Evolutionary conservation across 768 basidiomycete genomes (phyloP).

Genomic region (Hypholoma sublateritium): DNA sequence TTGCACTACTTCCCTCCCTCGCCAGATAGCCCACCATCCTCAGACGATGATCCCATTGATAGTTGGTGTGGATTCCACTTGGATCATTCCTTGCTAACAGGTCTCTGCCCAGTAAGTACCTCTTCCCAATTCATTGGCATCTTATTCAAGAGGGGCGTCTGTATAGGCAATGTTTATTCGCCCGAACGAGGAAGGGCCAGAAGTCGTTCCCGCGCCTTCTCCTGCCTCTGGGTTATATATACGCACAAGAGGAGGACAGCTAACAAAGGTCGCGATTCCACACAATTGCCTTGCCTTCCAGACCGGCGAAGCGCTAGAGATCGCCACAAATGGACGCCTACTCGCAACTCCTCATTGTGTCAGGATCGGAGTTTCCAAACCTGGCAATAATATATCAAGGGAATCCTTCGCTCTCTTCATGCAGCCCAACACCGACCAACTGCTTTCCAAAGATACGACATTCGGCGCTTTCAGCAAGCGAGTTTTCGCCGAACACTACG

Average conservation of each 20-base stretch:
- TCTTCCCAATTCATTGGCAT: not conserved
- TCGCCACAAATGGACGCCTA: constrained; percentile 79
- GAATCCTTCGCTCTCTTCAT: constrained; percentile 91
- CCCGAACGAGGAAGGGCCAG: constrained; percentile 39
- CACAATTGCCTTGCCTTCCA: constrained; percentile 88
- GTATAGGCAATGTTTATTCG: constrained; percentile 83
- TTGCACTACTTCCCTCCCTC: constrained; percentile 93
- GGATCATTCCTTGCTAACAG: constrained; percentile 90
- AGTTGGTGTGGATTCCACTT: constrained; percentile 96
- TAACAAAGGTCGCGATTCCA: constrained; percentile 88
- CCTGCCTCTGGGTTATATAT: constrained; percentile 88
- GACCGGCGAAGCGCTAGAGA: constrained; percentile 92
- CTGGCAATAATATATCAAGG: constrained; percentile 55
- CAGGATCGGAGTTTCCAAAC: constrained; percentile 56
- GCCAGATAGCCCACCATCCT: constrained; percentile 31
- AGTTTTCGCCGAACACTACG: constrained; percentile 64
- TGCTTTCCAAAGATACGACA: constrained; percentile 66
- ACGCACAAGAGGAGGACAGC: constrained; percentile 72
- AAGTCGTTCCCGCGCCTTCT: constrained; percentile 64
- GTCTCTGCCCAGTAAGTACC: constrained; percentile 76
- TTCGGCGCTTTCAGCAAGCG: constrained; percentile 91
- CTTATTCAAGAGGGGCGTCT: not conserved
- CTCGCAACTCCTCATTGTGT: constrained; percentile 96
- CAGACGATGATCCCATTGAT: constrained; percentile 69
- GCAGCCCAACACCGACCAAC: constrained; percentile 84